phyloP scores from a whole-genome alignment of 257 asterid genomes.

The Ballota nigra region DNA sequence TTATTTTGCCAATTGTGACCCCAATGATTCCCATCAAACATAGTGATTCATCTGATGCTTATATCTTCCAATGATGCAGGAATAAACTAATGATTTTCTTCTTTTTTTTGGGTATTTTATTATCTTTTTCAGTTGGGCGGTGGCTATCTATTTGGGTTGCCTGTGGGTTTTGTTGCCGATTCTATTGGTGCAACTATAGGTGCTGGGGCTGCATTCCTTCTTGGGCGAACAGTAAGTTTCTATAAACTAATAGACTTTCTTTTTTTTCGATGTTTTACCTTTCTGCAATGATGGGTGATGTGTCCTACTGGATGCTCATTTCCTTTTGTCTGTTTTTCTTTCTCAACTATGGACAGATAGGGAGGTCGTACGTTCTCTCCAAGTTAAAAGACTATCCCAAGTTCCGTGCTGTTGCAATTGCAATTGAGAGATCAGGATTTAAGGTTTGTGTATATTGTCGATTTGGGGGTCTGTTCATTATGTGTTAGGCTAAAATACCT shows the following conservation, averaged over 20 bases:
- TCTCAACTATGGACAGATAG: constrained; percentile 52
- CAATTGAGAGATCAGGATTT: constrained; percentile 80
- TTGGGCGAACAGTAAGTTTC: constrained; percentile 86
- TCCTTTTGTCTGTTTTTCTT: constrained; percentile 7
- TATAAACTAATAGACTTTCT: neutral
- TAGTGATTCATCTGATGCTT: neutral
- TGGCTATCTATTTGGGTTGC: constrained; percentile 97
- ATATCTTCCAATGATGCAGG: constrained; percentile 8
- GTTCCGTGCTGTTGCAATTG: constrained; percentile 90
- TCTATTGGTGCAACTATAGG: constrained; percentile 95
- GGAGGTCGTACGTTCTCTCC: constrained; percentile 87
- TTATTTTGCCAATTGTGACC: neutral
- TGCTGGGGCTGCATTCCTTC: constrained; percentile 92
- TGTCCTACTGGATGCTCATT: neutral
- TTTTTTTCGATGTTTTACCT: neutral
- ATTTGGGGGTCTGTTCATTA: constrained; percentile 10
- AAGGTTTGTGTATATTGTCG: constrained; percentile 48
- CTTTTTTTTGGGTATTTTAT: constrained; percentile 18
- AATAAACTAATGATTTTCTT: constrained; percentile 3
- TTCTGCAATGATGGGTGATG: neutral
- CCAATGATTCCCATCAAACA: neutral
- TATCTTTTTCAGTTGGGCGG: constrained; percentile 81
- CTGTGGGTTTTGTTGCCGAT: constrained; percentile 93
- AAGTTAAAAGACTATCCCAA: constrained; percentile 88
- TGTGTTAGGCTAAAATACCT: neutral